Evolutionary conservation across 352 stramenopile genomes (phyloP), one percentile per base, ranked within the genome.

Genomic region (Globisporangium orthogonon): DNA sequence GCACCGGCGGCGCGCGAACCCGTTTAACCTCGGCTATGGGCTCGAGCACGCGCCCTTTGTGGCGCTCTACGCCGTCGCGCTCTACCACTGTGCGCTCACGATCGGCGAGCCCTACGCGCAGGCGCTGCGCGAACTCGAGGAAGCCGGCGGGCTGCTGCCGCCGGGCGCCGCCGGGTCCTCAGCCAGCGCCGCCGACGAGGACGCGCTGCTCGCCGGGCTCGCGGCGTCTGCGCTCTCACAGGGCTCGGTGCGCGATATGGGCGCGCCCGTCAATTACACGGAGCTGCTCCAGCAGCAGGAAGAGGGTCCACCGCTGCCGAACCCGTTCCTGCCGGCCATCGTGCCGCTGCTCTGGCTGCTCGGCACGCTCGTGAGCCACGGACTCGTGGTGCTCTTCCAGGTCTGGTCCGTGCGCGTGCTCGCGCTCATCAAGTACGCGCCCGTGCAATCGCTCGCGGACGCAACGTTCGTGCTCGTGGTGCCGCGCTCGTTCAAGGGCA

Each of bases 241-340:
- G 55, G 81, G 78, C n/a, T 61, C 70, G 29, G 75, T 87, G 18
- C 76, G 81, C 28, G 65, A 75, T 49, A 9, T 18, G 43, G 40
- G 73, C 10, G 57, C 73, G 10, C 65, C 62, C 23, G 68, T 87
- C 43, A 89, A 87, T 63, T 76, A 81, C 62, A 89, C 78, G 44
- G 66, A 78, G 37, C 65, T 88, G 35, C 30, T 81, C 58, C 60
- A 76, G 41, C 64, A 74, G 50, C 73, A 87, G 15, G 70, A 84
- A 51, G 77, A 87, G 5, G 79, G 75, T 0, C 78, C 83, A 41
- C 81, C 85, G 33, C 62, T 97, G 50, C 91, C 91, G 0, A 97
- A 95, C 61, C 87, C 87, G 50, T 97, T 95, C 63, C 63, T 97
- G 50, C 91, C 91, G 18, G 87, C 69, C 11, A 96, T 97, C 54